phyloP scores from a whole-genome alignment of 305 asterid genomes.

The Fraxinus albicans region DNA sequence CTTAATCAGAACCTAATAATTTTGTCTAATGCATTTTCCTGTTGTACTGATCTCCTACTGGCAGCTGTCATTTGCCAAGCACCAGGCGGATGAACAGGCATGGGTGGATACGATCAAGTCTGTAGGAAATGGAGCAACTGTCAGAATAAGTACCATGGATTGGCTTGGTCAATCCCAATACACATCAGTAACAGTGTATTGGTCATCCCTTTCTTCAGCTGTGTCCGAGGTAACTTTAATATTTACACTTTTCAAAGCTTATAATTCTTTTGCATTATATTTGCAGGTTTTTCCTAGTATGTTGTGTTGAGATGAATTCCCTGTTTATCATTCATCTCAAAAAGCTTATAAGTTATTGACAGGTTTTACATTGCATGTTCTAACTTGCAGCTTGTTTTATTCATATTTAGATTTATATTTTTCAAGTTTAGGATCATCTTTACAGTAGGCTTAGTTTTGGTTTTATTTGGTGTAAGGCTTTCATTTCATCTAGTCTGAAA shows the following conservation, averaged over 20 bases:
- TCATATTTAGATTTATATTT: not conserved
- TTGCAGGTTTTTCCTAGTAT: not conserved
- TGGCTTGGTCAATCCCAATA: slow-evolving; percentile 95
- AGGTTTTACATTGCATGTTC: not conserved
- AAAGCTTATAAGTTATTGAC: not conserved
- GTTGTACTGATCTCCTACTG: slow-evolving; percentile 19
- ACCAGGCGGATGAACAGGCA: slow-evolving; percentile 80
- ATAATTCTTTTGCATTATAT: not conserved
- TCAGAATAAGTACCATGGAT: slow-evolving; percentile 86
- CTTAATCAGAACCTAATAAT: not conserved
- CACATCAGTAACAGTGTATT: slow-evolving; percentile 54
- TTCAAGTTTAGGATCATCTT: not conserved
- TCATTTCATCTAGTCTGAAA: not conserved
- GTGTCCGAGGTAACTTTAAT: slow-evolving; percentile 61
- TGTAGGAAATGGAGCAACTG: slow-evolving; percentile 51
- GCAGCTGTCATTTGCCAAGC: slow-evolving; percentile 72
- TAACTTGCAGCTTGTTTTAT: not conserved
- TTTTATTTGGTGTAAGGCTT: not conserved
- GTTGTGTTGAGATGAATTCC: not conserved
- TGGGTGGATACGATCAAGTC: slow-evolving; percentile 90
- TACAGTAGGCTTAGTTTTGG: not conserved
- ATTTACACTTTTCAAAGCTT: not conserved
- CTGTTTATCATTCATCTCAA: not conserved
- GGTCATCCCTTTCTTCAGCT: slow-evolving; percentile 84
- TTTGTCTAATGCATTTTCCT: not conserved